phyloP scores from a whole-genome alignment of 2,329 filamentous ascomycete genomes.

The Apiospora pterosperma region DNA sequence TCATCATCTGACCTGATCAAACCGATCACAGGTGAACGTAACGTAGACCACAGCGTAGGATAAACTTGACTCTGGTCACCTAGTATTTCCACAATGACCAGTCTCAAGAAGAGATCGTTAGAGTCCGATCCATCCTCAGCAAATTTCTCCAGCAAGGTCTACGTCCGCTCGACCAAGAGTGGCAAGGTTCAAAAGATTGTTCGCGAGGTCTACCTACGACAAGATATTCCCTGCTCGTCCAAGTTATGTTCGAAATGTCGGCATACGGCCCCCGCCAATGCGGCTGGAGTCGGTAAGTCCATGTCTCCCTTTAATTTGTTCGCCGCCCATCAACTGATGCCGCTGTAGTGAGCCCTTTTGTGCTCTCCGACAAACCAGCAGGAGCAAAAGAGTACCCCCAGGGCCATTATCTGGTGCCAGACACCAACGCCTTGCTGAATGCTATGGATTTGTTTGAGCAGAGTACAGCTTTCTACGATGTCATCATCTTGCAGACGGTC shows the following conservation, averaged over 20 bases:
- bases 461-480: slow-evolving; percentile 87
- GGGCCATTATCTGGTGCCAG: slow-evolving; percentile 91
- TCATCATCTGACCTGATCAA: neutral
- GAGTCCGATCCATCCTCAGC: slow-evolving; percentile 53
- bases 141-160: slow-evolving; percentile 92
- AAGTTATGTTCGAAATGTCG: slow-evolving; percentile 78
- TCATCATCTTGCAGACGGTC: slow-evolving; percentile 94
- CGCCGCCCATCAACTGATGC: neutral
- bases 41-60: neutral
- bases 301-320: neutral
- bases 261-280: slow-evolving; percentile 72
- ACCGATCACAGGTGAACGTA: neutral
- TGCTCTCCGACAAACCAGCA: slow-evolving; percentile 84
- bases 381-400: slow-evolving; percentile 78
- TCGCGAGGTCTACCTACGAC: slow-evolving; percentile 88
- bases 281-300: slow-evolving; percentile 67
- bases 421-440: slow-evolving; percentile 92
- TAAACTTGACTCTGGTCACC: neutral
- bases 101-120: slow-evolving; percentile 60
- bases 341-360: slow-evolving; percentile 67
- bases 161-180: slow-evolving; percentile 88
- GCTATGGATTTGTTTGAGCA: slow-evolving; percentile 98
- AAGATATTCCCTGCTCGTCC: slow-evolving; percentile 96
- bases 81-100: slow-evolving; percentile 51
- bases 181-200: slow-evolving; percentile 99